Evolutionary conservation across 2,329 filamentous ascomycete genomes (phyloP), one percentile per base, ranked within the genome.

Genomic region (Aspergillus sp.): DNA sequence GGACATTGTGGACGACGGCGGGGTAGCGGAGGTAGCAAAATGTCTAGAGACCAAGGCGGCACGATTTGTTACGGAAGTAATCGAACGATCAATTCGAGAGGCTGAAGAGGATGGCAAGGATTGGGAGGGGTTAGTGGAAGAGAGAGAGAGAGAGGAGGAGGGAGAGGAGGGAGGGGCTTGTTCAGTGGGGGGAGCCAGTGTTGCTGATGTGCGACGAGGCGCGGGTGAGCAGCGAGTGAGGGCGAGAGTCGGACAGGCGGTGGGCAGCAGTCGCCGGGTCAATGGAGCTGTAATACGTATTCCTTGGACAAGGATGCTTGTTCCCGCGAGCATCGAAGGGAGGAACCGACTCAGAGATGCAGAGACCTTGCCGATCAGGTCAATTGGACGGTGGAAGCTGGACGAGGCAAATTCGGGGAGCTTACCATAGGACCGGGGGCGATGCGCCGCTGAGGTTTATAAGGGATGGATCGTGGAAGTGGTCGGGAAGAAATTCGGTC

Each of bases 11-110:
- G 69, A 57, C 23, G 70, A 62, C 41, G 66, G 62, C 21, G 64
- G 61, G 44, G 72, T 55, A 64, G 68, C 59, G 40, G 73, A 66
- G 47, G 77, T 75, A 62, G 79, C 76, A 67, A 83, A 70, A 65
- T 82, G 81, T 67, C 78, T 74, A 62, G 77, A 73, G 66, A 82
- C 70, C 62, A 79, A 75, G 67, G 76, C 71, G 64, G 73, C 73
- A 62, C 77, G 74, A 63, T 71, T 62, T 53, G 66, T 65, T 39
- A 60, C 63, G 41, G 69, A 65, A 52, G 57, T 58, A 56, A 62
- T 55, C 52, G 63, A 63, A 44, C 52, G 56, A 63, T 62, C 58
- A 62, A 65, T 57, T 60, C 58, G 48, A 57, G 61, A 50, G 47
- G 57, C 61, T 37, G 58, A 51, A 52, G 56, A 58, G 17, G 59